Conservation (phyloP, 768 basidiomycete species). For the Macrolepiota dolichaula region DNA sequence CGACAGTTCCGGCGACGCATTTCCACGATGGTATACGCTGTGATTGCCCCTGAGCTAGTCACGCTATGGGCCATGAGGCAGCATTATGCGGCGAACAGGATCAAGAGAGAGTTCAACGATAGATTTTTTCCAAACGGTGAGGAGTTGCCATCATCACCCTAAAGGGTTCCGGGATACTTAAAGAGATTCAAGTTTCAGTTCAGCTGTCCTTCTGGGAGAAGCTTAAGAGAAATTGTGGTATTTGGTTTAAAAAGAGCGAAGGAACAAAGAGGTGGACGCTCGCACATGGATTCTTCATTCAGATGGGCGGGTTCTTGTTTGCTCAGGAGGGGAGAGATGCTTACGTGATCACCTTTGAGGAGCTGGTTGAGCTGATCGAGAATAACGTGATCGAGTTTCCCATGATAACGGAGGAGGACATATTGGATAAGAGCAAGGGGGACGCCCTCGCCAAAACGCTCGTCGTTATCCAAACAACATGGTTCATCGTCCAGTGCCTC, state of each 20-base stretch:
- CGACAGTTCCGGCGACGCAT: too few species aligned
- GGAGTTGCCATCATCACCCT: too few species aligned
- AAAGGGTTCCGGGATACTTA: too few species aligned
- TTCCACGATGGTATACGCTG: too few species aligned
- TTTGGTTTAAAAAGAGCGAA: not conserved
- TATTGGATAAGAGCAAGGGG: conserved; percentile 24
- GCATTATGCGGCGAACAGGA: too few species aligned
- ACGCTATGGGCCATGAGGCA: too few species aligned
- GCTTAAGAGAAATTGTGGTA: too few species aligned
- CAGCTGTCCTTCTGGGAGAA: too few species aligned
- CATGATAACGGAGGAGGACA: conserved; percentile 10
- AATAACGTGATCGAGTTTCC: not conserved
- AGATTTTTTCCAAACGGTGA: too few species aligned
- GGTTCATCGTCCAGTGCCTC: conserved; percentile 17
- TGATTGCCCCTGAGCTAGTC: too few species aligned
- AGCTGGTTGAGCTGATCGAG: not conserved
- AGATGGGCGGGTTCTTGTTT: conserved; percentile 13
- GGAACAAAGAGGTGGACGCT: conserved; percentile 7
- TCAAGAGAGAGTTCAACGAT: too few species aligned
- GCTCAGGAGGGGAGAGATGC: not conserved
- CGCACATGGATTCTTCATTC: conserved; percentile 12
- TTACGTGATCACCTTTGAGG: not conserved
- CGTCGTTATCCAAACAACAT: conserved; percentile 19
- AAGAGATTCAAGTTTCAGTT: too few species aligned
- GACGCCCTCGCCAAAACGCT: conserved; percentile 21